Evolutionary conservation across 2,329 filamentous ascomycete genomes (phyloP).

Genomic region (Colletotrichum chlorophyti): DNA sequence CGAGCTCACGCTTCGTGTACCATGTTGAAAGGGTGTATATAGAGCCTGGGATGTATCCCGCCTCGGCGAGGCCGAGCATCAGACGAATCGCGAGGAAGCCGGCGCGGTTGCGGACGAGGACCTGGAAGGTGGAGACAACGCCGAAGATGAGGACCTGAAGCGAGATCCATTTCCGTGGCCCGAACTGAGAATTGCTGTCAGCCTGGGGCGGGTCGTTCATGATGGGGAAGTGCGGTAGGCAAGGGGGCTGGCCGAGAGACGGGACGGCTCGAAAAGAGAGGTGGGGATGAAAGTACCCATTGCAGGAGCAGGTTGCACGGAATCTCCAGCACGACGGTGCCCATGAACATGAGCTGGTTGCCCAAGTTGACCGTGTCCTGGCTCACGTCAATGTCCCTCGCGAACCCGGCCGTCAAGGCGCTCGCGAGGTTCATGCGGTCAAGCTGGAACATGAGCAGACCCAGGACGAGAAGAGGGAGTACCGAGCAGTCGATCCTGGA

Average conservation of each 20-base stretch:
- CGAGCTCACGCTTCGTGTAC: slow-evolving; percentile 54
- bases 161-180: slow-evolving; percentile 56
- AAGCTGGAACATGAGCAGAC: slow-evolving; percentile 57
- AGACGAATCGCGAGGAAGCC: slow-evolving; percentile 53
- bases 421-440: slow-evolving; percentile 61
- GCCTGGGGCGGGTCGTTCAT: not conserved
- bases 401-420: slow-evolving; percentile 56
- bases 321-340: slow-evolving; percentile 57
- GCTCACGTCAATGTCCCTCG: slow-evolving; percentile 46
- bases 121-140: slow-evolving; percentile 50
- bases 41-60: slow-evolving; percentile 58
- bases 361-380: slow-evolving; percentile 58
- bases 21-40: slow-evolving; percentile 59
- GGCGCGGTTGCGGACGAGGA: slow-evolving; percentile 47
- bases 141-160: slow-evolving; percentile 56
- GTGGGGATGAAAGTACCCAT: slow-evolving; percentile 28
- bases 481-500: slow-evolving; percentile 53
- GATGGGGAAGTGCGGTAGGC: too few relatives aligned
- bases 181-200: slow-evolving; percentile 39
- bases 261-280: not conserved
- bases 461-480: slow-evolving; percentile 55
- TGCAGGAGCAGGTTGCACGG: slow-evolving; percentile 56
- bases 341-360: slow-evolving; percentile 60
- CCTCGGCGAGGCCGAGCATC: slow-evolving; percentile 54
- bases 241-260: too few relatives aligned